Percentiles rank a stretch among this genome's conserved stretches.
Evolutionary conservation across 2,329 filamentous ascomycete genomes (phyloP).

Genomic region (Colletotrichum musicola): DNA sequence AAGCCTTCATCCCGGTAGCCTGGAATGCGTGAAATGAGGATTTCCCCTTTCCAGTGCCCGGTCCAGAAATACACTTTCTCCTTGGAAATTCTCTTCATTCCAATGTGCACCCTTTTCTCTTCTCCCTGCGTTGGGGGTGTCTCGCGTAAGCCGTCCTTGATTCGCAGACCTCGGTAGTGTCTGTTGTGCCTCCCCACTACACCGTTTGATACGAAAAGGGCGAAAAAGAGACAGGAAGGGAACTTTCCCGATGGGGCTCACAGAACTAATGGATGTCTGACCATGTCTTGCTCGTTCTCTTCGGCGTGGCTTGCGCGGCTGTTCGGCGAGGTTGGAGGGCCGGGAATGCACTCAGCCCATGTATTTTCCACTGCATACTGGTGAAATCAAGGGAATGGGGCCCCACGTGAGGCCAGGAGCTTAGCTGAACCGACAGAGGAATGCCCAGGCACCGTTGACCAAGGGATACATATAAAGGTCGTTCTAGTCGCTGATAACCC

Average conservation of each 20-base stretch:
- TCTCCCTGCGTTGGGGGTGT: neutral
- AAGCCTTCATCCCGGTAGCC: neutral
- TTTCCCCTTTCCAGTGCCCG: neutral
- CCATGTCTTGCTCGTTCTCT: neutral
- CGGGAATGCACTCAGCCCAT: conserved; percentile 3
- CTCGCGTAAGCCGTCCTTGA: neutral
- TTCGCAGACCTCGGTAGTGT: no score
- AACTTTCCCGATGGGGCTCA: neutral
- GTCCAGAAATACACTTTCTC: neutral
- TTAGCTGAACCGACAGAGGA: neutral
- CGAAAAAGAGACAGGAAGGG: no score
- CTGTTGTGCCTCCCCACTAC: no score
- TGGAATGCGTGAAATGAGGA: conserved; percentile 2
- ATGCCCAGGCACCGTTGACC: neutral
- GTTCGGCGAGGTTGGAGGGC: neutral
- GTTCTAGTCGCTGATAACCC: neutral
- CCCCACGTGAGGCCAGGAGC: conserved; percentile 6
- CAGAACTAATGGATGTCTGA: neutral
- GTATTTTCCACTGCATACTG: conserved; percentile 2
- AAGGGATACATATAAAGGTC: neutral
- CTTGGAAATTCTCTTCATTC: conserved; percentile 1
- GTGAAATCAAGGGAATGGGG: conserved; percentile 1
- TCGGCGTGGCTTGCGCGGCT: neutral
- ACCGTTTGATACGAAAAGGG: no score
- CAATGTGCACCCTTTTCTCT: neutral